phyloP scores from a whole-genome alignment of 768 basidiomycete genomes.

The Pisolithus tinctorius region DNA sequence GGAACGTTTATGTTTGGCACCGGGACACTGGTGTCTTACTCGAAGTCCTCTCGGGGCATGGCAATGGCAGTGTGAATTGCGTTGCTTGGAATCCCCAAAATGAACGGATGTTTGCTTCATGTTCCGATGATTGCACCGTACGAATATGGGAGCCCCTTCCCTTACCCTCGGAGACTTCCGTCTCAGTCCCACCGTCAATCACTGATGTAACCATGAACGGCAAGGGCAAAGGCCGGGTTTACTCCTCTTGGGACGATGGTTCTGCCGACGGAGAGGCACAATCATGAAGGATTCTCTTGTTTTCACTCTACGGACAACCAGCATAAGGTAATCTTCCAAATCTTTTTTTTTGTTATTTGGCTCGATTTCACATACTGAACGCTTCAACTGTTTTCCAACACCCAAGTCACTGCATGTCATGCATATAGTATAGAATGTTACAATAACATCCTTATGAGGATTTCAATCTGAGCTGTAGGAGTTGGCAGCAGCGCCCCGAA shows the following conservation, averaged over 20 bases:
- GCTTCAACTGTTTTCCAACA: conserved; percentile 16
- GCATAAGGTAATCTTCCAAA: conserved; percentile 24
- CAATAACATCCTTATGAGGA: conserved; percentile 23
- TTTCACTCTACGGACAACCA: conserved; percentile 22
- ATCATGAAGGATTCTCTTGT: conserved; percentile 11
- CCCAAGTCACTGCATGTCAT: conserved; percentile 24
- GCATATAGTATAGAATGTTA: conserved; percentile 27
- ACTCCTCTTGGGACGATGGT: conserved; percentile 37
- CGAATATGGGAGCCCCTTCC: conserved; percentile 75
- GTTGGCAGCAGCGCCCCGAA: background rate
- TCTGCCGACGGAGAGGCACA: conserved; percentile 8
- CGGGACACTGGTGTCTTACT: conserved; percentile 74
- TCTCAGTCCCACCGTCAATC: conserved; percentile 14
- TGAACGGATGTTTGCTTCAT: conserved; percentile 90
- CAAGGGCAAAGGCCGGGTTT: conserved; percentile 61
- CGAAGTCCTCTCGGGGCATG: conserved; percentile 86
- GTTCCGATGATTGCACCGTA: conserved; percentile 88
- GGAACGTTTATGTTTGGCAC: conserved; percentile 94
- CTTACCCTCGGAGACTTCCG: conserved; percentile 8
- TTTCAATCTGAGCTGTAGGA: conserved; percentile 8
- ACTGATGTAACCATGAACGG: conserved; percentile 30
- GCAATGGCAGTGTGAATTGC: conserved; percentile 85
- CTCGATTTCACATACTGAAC: conserved; percentile 12
- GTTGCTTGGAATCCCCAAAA: conserved; percentile 95
- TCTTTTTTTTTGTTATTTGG: conserved; percentile 18